Base-by-base conservation (phyloP, 768 basidiomycete species). In the Rubroboletus pulcherrimus region DNA sequence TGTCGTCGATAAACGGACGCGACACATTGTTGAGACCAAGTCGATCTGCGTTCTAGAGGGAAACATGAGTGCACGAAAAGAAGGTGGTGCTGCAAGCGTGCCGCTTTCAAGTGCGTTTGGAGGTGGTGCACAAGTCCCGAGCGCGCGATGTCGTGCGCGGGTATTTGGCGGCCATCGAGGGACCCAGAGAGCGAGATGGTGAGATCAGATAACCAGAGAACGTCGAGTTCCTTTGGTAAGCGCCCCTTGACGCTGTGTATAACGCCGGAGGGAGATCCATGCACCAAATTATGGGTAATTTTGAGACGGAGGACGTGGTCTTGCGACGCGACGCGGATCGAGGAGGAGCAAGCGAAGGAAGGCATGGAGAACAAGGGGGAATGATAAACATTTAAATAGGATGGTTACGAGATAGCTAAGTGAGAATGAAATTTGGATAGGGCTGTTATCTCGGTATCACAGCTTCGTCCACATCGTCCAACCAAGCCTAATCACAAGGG, bases 1-100 rank as follows among this genome's bases (percentile, higher is more conserved):
- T 66, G 21, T 78, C 71, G 59, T 79, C 78, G 21, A 83, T 65
- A 58, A 76, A 77, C 21, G 78, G 62, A 55, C 77, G 72, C n/a
- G 87, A 87, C 39, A 89, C 72, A 46, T 72, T 74, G 55, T 77
- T 77, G 50, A 90, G 70, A 37, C 83, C 85, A 11, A 90, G 77
- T 55, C 77, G 75, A 39, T 64, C 59, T 19, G 81, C 73, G 67
- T 91, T 89, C 88, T 91, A 62, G 54, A 55, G 31, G 45, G 49
- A 38, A 38, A 40, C 9, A 40, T 66, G 51, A 64, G 60, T 29
- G 38, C 53, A 59, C 39, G 40, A 41, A 24, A 51, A 41, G 53
- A 51, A 35, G 48, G 37, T 29, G 30, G 38, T 14, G 15, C 7
- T 49, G 8, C 34, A 24, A 55, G 53, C 73, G 49, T 73, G 79